Conservation (phyloP, 2,329 filamentous ascomycete species). For the Cryphonectria nitschkei region DNA sequence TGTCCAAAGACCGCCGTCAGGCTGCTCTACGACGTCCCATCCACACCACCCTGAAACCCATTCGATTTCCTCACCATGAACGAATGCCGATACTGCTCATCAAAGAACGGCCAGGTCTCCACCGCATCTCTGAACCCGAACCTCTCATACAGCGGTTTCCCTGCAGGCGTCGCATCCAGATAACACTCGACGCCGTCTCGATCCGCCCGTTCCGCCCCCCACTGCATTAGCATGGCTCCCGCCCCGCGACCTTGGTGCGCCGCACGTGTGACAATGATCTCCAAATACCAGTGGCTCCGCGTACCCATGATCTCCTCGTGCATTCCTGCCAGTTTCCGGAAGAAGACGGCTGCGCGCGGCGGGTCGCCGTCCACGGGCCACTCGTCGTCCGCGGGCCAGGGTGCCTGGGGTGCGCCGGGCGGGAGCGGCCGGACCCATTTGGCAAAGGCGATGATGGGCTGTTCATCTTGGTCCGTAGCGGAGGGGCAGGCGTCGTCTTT, state of each 20-base stretch:
- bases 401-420: slow-evolving; percentile 34
- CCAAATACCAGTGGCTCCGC: slow-evolving; percentile 53
- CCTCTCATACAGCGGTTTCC: slow-evolving; percentile 50
- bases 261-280: slow-evolving; percentile 48
- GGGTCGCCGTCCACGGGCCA: slow-evolving; percentile 47
- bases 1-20: background rate
- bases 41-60: no score
- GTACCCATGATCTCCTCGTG: slow-evolving; percentile 44
- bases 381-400: slow-evolving; percentile 34
- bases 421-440: slow-evolving; percentile 47
- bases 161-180: slow-evolving; percentile 54
- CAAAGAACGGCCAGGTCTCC: slow-evolving; percentile 43
- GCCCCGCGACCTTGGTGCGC: slow-evolving; percentile 51
- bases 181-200: slow-evolving; percentile 47
- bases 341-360: slow-evolving; percentile 45
- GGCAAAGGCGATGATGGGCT: slow-evolving; percentile 49
- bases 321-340: slow-evolving; percentile 41
- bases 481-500: no score
- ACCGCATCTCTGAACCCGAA: slow-evolving; percentile 48
- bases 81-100: slow-evolving; percentile 38
- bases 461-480: slow-evolving; percentile 35
- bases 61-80: slow-evolving; percentile 41
- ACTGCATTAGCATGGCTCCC: slow-evolving; percentile 48
- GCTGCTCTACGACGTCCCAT: no score
- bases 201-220: slow-evolving; percentile 53